A percentile compares a stretch with the other conserved stretches of the same genome.
Evolutionary conservation across 371 early-diverging fungal species (phyloP).

Genomic region (Lichtheimia ramosa): DNA sequence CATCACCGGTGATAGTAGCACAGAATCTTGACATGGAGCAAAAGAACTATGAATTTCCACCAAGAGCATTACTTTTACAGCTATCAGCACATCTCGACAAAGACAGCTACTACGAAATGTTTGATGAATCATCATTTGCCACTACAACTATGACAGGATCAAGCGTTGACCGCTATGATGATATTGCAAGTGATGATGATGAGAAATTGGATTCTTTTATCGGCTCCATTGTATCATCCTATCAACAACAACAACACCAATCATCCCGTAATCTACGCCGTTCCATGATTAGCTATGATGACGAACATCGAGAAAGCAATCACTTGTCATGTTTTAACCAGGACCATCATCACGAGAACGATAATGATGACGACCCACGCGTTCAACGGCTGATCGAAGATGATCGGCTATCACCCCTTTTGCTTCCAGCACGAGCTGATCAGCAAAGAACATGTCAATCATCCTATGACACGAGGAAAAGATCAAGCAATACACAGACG

Average conservation of each 20-base stretch:
- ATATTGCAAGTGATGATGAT: not conserved
- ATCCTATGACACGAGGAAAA: constrained; percentile 33
- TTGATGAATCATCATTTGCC: constrained; percentile 45
- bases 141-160: constrained; percentile 24
- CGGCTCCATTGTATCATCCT: constrained; percentile 4
- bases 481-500: constrained; percentile 8
- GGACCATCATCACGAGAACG: constrained; percentile 2
- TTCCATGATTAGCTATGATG: constrained; percentile 4
- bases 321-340: constrained; percentile 16
- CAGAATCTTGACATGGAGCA: constrained; percentile 42
- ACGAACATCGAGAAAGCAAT: constrained; percentile 25
- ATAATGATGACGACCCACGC: constrained; percentile 3
- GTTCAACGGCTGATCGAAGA: constrained; percentile 27
- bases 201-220: not conserved
- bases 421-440: constrained; percentile 32
- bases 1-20: constrained; percentile 21
- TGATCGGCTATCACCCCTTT: constrained; percentile 38
- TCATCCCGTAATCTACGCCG: not conserved
- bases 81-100: constrained; percentile 28
- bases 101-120: constrained; percentile 25
- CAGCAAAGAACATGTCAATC: constrained; percentile 24
- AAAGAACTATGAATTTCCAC: constrained; percentile 44
- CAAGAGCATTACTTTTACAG: constrained; percentile 25
- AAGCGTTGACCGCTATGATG: no score
- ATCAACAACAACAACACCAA: constrained; percentile 5